Percentiles rank a stretch among this genome's conserved stretches.
Conservation (phyloP, 257 asterid species). For the Solanum stenotomum region DNA sequence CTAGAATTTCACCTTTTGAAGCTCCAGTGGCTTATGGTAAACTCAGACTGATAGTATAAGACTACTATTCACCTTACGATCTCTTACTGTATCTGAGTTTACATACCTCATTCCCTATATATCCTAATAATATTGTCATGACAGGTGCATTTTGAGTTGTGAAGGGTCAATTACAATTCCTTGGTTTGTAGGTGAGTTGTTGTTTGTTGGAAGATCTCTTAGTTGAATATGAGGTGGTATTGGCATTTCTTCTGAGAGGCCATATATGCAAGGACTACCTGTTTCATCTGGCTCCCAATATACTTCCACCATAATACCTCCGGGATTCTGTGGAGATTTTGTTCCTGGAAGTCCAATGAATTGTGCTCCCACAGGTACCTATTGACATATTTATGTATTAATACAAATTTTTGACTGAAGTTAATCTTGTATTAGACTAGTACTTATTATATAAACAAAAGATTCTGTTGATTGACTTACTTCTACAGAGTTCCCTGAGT, state of each 20-base stretch:
- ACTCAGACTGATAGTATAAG: neutral
- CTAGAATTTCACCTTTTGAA: neutral
- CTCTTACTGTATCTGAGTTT: neutral
- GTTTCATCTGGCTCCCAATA: conserved; percentile 88
- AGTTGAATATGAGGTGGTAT: conserved; percentile 52
- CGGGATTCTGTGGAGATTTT: conserved; percentile 14
- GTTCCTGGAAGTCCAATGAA: conserved; percentile 69
- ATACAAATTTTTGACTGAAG: neutral
- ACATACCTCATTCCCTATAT: neutral
- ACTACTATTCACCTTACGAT: neutral
- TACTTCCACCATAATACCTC: conserved; percentile 54
- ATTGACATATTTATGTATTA: neutral
- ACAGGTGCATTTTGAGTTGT: conserved; percentile 17
- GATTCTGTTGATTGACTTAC: conserved; percentile 15
- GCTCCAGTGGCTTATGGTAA: neutral
- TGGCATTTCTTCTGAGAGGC: conserved; percentile 43
- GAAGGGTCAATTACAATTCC: conserved; percentile 71
- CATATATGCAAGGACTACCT: conserved; percentile 69
- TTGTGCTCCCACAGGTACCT: conserved; percentile 74
- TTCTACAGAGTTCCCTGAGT: conserved; percentile 48
- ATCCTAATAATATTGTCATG: neutral
- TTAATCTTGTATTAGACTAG: neutral
- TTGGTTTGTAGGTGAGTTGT: conserved; percentile 13
- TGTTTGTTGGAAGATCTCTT: conserved; percentile 18
- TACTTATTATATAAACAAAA: neutral